Conservation (phyloP, 108 stramenopile species). For the Discostella stelligeroides region DNA sequence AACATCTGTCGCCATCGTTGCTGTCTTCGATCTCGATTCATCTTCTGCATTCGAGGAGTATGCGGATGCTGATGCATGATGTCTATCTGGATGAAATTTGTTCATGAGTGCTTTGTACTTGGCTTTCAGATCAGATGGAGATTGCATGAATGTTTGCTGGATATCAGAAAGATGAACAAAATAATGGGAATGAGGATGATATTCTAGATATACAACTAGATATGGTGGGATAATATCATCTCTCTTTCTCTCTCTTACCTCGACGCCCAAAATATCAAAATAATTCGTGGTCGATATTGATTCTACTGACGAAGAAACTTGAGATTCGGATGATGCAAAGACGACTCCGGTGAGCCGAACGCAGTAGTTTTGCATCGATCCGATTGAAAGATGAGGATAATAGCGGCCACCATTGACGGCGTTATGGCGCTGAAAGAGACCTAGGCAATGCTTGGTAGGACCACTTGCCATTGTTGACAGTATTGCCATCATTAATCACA, state of each 20-base stretch:
- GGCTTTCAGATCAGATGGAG: slow-evolving; percentile 47
- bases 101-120: slow-evolving; percentile 71
- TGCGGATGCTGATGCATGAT: slow-evolving; percentile 19
- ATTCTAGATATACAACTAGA: no score
- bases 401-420: no score
- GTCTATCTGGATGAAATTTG: slow-evolving; percentile 67
- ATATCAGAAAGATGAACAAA: no score
- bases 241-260: neutral
- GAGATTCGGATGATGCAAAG: no score
- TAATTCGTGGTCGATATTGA: neutral
- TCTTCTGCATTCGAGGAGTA: neutral
- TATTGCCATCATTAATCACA: no score
- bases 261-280: neutral
- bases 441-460: no score
- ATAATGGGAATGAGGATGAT: no score
- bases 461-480: no score
- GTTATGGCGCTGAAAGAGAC: no score
- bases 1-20: slow-evolving; percentile 50
- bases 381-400: no score
- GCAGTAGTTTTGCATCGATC: no score
- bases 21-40: slow-evolving; percentile 25
- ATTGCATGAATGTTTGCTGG: slow-evolving; percentile 53
- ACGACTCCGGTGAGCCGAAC: no score
- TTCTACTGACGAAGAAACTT: neutral
- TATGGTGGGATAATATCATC: neutral